Conservation (phyloP, 495 filamentous ascomycete genomes). For the Penicillium desertorum region DNA sequence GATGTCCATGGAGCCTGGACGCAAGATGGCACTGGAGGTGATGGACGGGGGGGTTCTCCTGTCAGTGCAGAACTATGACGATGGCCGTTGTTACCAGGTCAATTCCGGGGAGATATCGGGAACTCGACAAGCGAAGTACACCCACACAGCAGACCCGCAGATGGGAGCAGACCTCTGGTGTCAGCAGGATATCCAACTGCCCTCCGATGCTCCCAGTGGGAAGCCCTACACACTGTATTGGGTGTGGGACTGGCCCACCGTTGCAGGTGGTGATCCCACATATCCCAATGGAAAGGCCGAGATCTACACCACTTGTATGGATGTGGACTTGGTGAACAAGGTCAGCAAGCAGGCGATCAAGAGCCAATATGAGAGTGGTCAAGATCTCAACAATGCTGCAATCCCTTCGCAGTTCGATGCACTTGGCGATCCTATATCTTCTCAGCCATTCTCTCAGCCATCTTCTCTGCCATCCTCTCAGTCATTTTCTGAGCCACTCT, state of each 20-base stretch:
- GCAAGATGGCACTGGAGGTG: slow-evolving; percentile 70
- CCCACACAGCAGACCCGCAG: slow-evolving; percentile 41
- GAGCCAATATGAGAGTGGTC: slow-evolving; percentile 28
- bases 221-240: slow-evolving; percentile 75
- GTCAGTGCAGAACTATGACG: slow-evolving; percentile 73
- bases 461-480: neutral
- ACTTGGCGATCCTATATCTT: neutral
- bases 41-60: slow-evolving; percentile 73
- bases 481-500: neutral
- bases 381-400: slow-evolving; percentile 41
- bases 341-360: slow-evolving; percentile 17
- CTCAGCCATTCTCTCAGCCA: neutral
- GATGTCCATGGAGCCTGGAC: slow-evolving; percentile 76
- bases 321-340: slow-evolving; percentile 59
- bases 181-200: slow-evolving; percentile 74
- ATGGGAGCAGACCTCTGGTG: slow-evolving; percentile 64
- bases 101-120: slow-evolving; percentile 52
- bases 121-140: slow-evolving; percentile 51
- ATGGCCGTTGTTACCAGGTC: slow-evolving; percentile 79
- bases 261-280: slow-evolving; percentile 42
- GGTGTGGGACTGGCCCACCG: slow-evolving; percentile 88
- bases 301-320: slow-evolving; percentile 80
- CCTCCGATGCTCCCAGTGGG: slow-evolving; percentile 52
- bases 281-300: slow-evolving; percentile 59
- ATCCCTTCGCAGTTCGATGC: neutral